A percentile compares a stretch with the other conserved stretches of the same genome.
phyloP scores from a whole-genome alignment of 2,329 filamentous ascomycete genomes.

The Didymella arachidicola region DNA sequence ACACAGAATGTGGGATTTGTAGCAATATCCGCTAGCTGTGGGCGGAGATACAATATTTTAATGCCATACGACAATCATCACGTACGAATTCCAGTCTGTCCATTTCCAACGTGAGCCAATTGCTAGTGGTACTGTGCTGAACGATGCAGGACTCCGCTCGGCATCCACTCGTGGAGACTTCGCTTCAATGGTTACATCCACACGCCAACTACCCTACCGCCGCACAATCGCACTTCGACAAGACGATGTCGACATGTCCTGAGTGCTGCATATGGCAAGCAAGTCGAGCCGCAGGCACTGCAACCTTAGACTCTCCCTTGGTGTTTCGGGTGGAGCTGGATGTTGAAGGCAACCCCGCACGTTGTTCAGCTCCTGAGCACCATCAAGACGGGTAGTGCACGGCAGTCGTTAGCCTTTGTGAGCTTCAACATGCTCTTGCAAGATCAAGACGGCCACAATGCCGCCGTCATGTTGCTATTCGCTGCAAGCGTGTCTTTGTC shows the following conservation, averaged over 20 bases:
- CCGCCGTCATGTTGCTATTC: not conserved
- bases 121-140: not conserved
- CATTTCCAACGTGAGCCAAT: not conserved
- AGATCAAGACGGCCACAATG: not conserved
- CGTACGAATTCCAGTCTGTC: not conserved
- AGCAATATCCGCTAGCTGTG: constrained; percentile 44
- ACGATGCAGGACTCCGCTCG: not conserved
- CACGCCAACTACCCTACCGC: not conserved
- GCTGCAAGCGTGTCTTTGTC: not conserved
- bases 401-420: not conserved
- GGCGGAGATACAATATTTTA: constrained; percentile 44
- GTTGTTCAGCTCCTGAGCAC: not conserved
- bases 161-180: not conserved
- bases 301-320: too few species aligned
- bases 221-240: not conserved
- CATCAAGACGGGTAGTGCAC: not conserved
- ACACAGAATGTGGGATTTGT: constrained; percentile 36
- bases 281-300: not conserved
- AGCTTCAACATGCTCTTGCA: not conserved
- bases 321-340: not conserved
- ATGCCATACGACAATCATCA: constrained; percentile 35
- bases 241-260: not conserved
- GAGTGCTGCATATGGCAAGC: not conserved
- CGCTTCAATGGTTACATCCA: not conserved
- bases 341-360: not conserved